Base-by-base conservation (phyloP, 164 flowering plant species). In the Liquidambar formosana region DNA sequence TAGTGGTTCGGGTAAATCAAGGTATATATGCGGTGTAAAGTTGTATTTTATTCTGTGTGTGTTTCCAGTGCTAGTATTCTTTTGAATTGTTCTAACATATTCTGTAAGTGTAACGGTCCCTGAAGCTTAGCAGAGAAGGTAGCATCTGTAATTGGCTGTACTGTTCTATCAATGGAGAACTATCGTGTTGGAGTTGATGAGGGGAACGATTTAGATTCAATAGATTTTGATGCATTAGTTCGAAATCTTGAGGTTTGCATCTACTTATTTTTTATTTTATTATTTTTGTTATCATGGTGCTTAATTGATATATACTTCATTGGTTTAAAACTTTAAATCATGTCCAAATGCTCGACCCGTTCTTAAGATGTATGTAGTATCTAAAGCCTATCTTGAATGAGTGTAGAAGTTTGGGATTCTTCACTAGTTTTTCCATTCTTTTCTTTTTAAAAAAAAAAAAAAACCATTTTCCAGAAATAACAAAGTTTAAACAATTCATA, bases 61-160 rank as follows among this genome's bases (percentile, higher is more conserved):
- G 44, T 60, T 59, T 19, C 16, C 19, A 67, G 9, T 5, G 11
- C 11, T 57, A 44, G 8, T 41, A 28, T 16, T 44, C 19, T 21
- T 0, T 56, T 23, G n/a, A 16, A 68, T 63, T 19, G 5, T 61
- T 62, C 41, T 73, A 48, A 72, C 46, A 28, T 65, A 64, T 69
- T 28, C 25, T 63, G 61, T 65, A 45, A 41, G 28, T 80, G 57
- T 70, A 61, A 49, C 72, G 70, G 69, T 75, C 45, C 61, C 11
- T 84, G 85, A 90, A 96, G 99, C 89, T 88, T 93, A 81, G 84
- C 96, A 78, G 98, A 96, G 85, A 96, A 93, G 83, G 97, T 96
- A 51, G 91, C 95, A 57, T 96, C 99, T 71, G 99, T 96, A 16
- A 83, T 96, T 85, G 96, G 96, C 58, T 91, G 98, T 78, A 77